A percentile compares a stretch with the other conserved stretches of the same genome.
phyloP scores from a whole-genome alignment of 805 yeast species.

The Saturnispora bothae region DNA sequence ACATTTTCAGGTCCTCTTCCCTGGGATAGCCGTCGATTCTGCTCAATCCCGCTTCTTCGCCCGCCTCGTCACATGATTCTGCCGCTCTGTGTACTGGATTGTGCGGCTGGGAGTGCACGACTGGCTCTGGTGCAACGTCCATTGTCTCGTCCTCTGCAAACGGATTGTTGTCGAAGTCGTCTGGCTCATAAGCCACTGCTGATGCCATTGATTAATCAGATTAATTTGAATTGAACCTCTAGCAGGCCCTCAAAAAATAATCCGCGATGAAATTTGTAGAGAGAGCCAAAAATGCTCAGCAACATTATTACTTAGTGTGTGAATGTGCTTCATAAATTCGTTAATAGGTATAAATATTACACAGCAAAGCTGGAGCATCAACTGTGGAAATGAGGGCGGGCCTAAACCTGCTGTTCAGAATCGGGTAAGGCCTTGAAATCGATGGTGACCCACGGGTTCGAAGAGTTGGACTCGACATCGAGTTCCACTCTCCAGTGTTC shows the following conservation, averaged over 20 bases:
- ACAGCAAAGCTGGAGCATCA: not conserved
- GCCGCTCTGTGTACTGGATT: no score
- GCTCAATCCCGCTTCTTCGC: not conserved
- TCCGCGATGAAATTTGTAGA: not conserved
- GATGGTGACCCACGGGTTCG: conserved; percentile 56
- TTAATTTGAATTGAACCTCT: no score
- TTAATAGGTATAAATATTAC: no score
- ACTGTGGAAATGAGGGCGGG: not conserved
- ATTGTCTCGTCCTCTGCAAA: conserved; percentile 37
- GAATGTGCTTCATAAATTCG: not conserved
- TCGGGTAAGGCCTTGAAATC: conserved; percentile 30
- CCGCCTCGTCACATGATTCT: not conserved
- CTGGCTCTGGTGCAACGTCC: not conserved
- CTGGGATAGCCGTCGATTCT: conserved; percentile 18
- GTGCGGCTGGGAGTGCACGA: no score
- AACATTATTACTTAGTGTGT: not conserved
- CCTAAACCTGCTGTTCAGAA: not conserved
- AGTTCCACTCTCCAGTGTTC: conserved; percentile 58
- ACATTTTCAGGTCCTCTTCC: conserved; percentile 32
- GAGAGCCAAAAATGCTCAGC: not conserved
- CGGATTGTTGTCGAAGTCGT: conserved; percentile 52
- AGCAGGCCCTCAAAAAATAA: not conserved
- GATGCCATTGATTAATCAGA: conserved; percentile 30
- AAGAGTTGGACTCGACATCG: conserved; percentile 55
- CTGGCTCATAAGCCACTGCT: conserved; percentile 33